Base-by-base conservation (phyloP, 805 yeast species). In the Metschnikowia gruessii region DNA sequence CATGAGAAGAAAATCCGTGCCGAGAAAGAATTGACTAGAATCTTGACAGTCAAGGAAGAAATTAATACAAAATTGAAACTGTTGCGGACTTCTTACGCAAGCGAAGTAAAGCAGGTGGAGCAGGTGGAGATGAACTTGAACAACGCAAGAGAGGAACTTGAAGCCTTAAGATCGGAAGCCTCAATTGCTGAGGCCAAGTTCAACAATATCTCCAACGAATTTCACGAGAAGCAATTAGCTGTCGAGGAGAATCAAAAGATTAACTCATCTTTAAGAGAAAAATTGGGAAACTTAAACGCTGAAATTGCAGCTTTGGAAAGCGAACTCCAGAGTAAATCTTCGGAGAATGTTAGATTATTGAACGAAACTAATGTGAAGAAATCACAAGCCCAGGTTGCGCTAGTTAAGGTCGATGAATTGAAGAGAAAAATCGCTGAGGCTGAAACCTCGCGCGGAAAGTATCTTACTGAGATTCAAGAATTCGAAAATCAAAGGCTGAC, bases 171-270 rank as follows among this genome's bases (percentile, higher is more conserved):
- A 55, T 80, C 87, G 44, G 91, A 88, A 56, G 72, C 87, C 1
- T 79, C 88, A 0, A 75, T 87, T 36, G 77, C 86, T 2, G 96
- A 90, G 62, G 95, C 95, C 10, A 85, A 80, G 56, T 77, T 79
- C 57, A 85, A 87, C 62, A 81, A 86, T 4, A 75, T 84, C 39
- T 86, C 87, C 49, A 63, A 80, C 0, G 81, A 85, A 52, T 72
- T 85, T 52, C 81, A 80, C 53, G 79, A 77, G 37, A 68, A 83
- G 43, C 86, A 85, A 56, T 61, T 74, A 4, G 75, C 77, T 16
- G 71, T 84, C 38, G 87, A 84, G 45, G 79, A 77, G 40, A 76
- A 85, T n/a, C 91, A 87, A 65, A 77, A 80, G 58, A 78, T 79
- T 55, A 87, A 85, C 53, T 71, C 79, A 13, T 60, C 76, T 3